Evolutionary conservation across 2,329 filamentous ascomycete species (phyloP).

Genomic region (Calonectria pteridis): DNA sequence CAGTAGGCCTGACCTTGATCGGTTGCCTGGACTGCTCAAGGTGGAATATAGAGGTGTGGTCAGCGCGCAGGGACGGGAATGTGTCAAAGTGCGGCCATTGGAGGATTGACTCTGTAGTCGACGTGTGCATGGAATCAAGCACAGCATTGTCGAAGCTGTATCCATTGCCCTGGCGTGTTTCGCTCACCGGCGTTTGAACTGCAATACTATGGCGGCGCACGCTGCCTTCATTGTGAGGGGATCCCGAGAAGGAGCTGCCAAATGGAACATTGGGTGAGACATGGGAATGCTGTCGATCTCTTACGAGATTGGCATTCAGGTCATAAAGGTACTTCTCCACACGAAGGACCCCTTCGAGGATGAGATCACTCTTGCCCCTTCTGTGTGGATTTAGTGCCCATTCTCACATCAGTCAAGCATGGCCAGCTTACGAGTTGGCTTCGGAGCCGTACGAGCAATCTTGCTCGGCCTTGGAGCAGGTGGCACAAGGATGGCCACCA

Average conservation of each 20-base stretch:
- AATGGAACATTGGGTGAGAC: conserved; percentile 34
- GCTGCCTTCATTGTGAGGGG: conserved; percentile 35
- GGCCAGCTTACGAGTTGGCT: conserved; percentile 55
- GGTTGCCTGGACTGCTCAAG: conserved; percentile 58
- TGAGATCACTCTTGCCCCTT: conserved; percentile 64
- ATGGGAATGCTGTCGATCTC: conserved; percentile 29
- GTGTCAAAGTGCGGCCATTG: conserved; percentile 64
- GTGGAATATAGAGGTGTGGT: conserved; percentile 60
- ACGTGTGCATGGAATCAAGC: conserved; percentile 63
- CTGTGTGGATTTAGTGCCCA: conserved; percentile 37
- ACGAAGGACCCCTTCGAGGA: conserved; percentile 62
- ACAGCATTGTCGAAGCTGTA: conserved; percentile 59
- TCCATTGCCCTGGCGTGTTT: conserved; percentile 34
- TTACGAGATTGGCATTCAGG: conserved; percentile 56
- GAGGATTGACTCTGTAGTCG: conserved; percentile 63
- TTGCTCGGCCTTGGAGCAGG: conserved; percentile 51
- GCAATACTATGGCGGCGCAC: conserved; percentile 39
- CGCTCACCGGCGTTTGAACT: conserved; percentile 39
- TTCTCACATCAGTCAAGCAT: background rate
- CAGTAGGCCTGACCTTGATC: conserved; percentile 48
- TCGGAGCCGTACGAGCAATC: conserved; percentile 58
- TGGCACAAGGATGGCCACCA: conserved; percentile 59
- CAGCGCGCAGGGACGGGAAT: conserved; percentile 57
- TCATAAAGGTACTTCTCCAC: conserved; percentile 61
- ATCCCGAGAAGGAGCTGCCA: conserved; percentile 40